Base-by-base conservation (phyloP, 257 asterid genomes). In the Gentiana straminea region DNA sequence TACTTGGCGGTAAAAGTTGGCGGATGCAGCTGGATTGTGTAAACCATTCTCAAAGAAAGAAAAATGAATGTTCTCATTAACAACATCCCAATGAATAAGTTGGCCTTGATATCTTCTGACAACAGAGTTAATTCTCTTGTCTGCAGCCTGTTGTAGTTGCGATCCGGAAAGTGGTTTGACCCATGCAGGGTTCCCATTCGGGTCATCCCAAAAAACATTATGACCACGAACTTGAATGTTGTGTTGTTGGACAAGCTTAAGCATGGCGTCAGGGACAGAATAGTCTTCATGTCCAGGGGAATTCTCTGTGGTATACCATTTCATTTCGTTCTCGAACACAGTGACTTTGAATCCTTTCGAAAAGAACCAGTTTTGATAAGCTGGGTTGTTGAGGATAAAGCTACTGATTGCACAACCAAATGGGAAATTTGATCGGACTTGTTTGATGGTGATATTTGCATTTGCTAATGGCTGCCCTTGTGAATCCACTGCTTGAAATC, bases 201-300 rank as follows among this genome's bases (percentile, higher is more conserved):
- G 81, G 56, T 82, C 71, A 1, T 81, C 84, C 95, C 95, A 88
- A 48, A 85, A 63, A 0, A 85, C 65, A n/a, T 88, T 85, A 74
- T 88, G 97, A 61, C 97, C 94, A 0, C 95, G 83, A 11, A 75
- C 51, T 3, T 67, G 5, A 34, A 76, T 8, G 4, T 77, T 67
- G 49, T 52, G 63, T 5, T 70, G 34, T 0, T 24, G 33, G 41
- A 70, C 66, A 15, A 88, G 64, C 0, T 3, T 45, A 35, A 82
- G 52, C 70, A 85, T 4, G 4, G 73, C 75, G 50, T 83, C 89
- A 2, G 87, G 50, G 11, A 33, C 32, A 6, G 64, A 37, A 70
- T 82, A 88, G 69, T 85, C 69, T 41, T 52, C 77, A 0, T 6
- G 3, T 55, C 81, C 80, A 0, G 55, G 70, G 13, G 60, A 3